Conservation (phyloP, 225 moss, liverwort and hornwort genomes). For the Neckera pumila region DNA sequence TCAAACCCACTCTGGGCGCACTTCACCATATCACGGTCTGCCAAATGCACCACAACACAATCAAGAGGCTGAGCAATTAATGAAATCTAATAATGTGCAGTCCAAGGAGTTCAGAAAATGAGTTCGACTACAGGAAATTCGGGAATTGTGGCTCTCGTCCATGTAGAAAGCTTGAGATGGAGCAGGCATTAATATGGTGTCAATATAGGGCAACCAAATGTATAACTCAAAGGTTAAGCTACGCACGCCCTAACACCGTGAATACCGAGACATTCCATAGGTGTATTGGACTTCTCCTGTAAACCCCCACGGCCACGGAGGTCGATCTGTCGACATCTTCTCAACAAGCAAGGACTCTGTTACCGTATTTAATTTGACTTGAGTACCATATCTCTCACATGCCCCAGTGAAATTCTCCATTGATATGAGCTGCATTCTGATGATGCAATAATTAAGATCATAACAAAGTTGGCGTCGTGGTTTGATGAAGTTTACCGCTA, state of each 20-base stretch:
- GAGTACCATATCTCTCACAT: not conserved
- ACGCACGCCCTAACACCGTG: too few species aligned
- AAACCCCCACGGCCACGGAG: not conserved
- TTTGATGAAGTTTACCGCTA: constrained; percentile 18
- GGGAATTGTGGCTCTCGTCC: not conserved
- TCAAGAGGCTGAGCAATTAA: not conserved
- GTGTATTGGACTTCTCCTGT: not conserved
- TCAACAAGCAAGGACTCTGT: not conserved
- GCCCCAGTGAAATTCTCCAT: not conserved
- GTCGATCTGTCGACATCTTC: not conserved
- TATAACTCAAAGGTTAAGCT: not conserved
- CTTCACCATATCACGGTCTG: constrained; percentile 65
- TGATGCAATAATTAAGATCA: not conserved
- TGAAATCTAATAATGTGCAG: not conserved
- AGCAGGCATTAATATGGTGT: not conserved
- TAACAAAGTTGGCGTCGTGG: not conserved
- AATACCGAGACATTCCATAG: not conserved
- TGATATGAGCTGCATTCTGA: not conserved
- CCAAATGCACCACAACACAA: not conserved
- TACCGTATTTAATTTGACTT: not conserved
- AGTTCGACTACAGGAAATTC: not conserved
- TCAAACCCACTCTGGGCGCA: constrained; percentile 66
- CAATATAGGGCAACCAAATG: not conserved
- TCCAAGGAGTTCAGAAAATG: not conserved
- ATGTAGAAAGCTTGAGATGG: not conserved